Percentiles rank a stretch among this genome's conserved stretches.
Evolutionary conservation across 176 grass and related monocot species (phyloP).

Genomic region (Rhynchospora breviuscula): DNA sequence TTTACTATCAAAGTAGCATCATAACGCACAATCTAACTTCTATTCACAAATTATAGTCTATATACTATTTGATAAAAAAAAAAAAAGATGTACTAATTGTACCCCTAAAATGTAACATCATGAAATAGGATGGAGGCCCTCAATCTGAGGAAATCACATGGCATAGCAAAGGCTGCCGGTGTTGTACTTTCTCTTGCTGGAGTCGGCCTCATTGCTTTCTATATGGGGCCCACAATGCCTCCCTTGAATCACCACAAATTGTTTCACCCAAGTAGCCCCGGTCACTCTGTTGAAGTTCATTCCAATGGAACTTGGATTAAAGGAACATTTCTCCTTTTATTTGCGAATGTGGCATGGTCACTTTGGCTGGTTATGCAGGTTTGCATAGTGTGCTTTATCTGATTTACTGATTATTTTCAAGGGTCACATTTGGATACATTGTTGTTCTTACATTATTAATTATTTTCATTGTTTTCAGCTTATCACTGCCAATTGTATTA

Average conservation of each 20-base stretch:
- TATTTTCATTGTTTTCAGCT: not conserved
- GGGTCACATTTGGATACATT: not conserved
- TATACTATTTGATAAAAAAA: not conserved
- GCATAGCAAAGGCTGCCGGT: conserved; percentile 43
- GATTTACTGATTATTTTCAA: not conserved
- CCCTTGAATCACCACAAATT: conserved; percentile 41
- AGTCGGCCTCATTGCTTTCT: conserved; percentile 43
- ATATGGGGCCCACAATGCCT: conserved; percentile 37
- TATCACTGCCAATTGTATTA: too few species aligned
- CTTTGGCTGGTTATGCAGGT: conserved; percentile 69
- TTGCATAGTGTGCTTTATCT: not conserved
- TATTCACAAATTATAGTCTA: not conserved
- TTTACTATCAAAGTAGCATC: not conserved
- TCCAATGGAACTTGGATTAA: conserved; percentile 39
- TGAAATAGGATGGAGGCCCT: conserved; percentile 48
- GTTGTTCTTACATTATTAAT: not conserved
- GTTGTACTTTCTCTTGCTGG: conserved; percentile 42
- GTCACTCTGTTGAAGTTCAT: not conserved
- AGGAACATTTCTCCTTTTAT: conserved; percentile 51
- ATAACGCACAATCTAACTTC: not conserved
- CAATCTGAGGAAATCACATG: conserved; percentile 29
- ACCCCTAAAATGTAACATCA: not conserved
- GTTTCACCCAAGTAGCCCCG: not conserved
- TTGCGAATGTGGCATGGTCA: conserved; percentile 39
- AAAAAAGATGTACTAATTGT: not conserved